Conservation (phyloP, 208 protist species). For the Acanthamoeba castellanii region DNA sequence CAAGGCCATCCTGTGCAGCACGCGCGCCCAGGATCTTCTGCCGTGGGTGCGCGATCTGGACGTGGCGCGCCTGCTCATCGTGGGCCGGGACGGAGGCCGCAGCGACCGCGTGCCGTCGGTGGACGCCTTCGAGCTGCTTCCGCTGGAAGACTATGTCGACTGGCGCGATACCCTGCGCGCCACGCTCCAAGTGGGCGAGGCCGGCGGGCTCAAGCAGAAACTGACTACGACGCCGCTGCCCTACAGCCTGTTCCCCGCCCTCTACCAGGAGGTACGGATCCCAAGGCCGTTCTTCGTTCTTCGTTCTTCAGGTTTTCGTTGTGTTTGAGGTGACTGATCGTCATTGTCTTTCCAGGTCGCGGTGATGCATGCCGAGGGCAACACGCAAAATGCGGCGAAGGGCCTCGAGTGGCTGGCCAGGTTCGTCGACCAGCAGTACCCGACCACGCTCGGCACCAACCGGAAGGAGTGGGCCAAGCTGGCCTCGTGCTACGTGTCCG, state of each 20-base stretch:
- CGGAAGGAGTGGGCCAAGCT: slow-evolving; percentile 6
- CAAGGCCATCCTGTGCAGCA: slow-evolving; percentile 40
- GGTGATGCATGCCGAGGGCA: background rate
- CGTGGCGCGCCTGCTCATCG: background rate
- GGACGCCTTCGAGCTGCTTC: slow-evolving; percentile 7
- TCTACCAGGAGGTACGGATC: background rate
- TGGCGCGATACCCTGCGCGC: background rate
- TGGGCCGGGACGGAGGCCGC: background rate
- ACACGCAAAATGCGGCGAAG: background rate
- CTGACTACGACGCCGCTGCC: background rate
- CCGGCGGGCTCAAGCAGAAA: background rate
- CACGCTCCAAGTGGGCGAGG: background rate
- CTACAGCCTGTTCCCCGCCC: slow-evolving; percentile 12
- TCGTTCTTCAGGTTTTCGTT: too few species aligned
- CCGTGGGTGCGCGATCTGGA: background rate
- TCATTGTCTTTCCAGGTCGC: background rate
- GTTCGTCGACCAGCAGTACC: background rate
- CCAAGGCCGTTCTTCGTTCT: background rate
- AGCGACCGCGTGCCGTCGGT: slow-evolving; percentile 16
- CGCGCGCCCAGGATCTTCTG: background rate
- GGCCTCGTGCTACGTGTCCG: slow-evolving; percentile 25
- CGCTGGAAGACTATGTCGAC: background rate
- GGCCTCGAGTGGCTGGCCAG: background rate
- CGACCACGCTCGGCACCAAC: background rate
- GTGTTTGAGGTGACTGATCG: background rate